A percentile compares a stretch with the other conserved stretches of the same genome.
Evolutionary conservation across 2,329 filamentous ascomycete genomes (phyloP).

Genomic region (Fusarium paranaense): DNA sequence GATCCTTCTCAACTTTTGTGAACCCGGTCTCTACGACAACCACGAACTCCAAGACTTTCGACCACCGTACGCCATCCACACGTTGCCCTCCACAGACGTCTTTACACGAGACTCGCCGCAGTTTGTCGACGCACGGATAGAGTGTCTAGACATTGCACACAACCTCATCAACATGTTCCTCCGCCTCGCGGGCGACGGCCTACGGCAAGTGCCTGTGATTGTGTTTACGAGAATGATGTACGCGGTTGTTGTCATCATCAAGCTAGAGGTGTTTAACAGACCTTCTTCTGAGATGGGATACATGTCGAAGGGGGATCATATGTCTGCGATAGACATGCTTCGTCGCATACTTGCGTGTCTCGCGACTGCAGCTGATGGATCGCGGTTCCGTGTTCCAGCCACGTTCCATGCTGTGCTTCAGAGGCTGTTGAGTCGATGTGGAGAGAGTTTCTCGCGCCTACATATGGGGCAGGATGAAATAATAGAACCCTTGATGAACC

Average conservation of each 20-base stretch:
- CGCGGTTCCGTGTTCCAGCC: neutral
- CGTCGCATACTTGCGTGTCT: neutral
- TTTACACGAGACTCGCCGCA: neutral
- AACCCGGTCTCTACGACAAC: slow-evolving; percentile 14
- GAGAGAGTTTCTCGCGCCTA: neutral
- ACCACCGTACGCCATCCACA: slow-evolving; percentile 17
- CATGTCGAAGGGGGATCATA: neutral
- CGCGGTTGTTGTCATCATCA: slow-evolving; percentile 9
- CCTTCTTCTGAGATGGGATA: neutral
- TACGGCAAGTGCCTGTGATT: slow-evolving; percentile 15
- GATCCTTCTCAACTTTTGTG: slow-evolving; percentile 13
- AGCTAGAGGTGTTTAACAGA: slow-evolving; percentile 6
- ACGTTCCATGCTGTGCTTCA: slow-evolving; percentile 4
- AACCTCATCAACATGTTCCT: slow-evolving; percentile 7
- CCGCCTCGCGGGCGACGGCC: neutral
- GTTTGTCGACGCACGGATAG: neutral
- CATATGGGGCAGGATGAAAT: slow-evolving; percentile 9
- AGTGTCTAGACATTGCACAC: slow-evolving; percentile 7
- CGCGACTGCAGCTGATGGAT: neutral
- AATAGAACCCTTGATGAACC: slow-evolving; percentile 10
- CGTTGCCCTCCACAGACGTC: neutral
- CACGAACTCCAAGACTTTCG: slow-evolving; percentile 22
- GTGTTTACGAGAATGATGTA: slow-evolving; percentile 22
- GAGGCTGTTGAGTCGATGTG: slow-evolving; percentile 5
- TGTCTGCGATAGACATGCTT: neutral